Percentiles rank a stretch among this genome's conserved stretches.
These are phyloP conservation scores for Excoecaria cochinchinensis DNA, from an alignment of 345 rosid genomes.

Conservation along the genomic window DNA sequence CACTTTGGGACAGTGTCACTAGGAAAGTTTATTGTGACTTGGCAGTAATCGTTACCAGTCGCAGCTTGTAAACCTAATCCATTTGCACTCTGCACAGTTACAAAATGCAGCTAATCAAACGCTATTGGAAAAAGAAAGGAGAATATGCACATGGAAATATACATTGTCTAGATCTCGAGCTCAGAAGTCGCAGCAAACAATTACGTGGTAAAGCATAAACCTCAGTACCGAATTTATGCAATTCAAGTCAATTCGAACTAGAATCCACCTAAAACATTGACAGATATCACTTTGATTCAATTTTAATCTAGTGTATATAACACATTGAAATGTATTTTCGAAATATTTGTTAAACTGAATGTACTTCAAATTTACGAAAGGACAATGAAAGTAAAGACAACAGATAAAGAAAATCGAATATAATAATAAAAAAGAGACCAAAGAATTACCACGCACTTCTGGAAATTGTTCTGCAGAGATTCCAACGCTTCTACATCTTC, in stretches of 20 bases:
- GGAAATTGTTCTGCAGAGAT: constrained; percentile 59
- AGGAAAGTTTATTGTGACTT: constrained; percentile 63
- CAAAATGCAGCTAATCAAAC: constrained; percentile 5
- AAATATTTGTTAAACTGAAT: background rate
- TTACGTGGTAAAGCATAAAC: background rate
- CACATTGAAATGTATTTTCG: background rate
- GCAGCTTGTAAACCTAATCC: constrained; percentile 81
- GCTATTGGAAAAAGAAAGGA: background rate
- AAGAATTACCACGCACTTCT: constrained; percentile 78
- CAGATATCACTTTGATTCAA: background rate
- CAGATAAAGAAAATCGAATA: background rate
- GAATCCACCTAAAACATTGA: background rate
- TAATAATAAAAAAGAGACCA: background rate
- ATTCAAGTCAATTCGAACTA: background rate
- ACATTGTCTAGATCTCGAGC: background rate
- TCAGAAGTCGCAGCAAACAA: background rate
- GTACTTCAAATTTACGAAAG: background rate
- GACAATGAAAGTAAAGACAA: too few species aligned
- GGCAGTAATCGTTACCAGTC: constrained; percentile 59
- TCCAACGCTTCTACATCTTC: constrained; percentile 72
- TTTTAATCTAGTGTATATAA: too few species aligned
- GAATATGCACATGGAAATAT: background rate
- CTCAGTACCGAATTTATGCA: background rate
- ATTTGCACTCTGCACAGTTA: constrained; percentile 68
- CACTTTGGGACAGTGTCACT: constrained; percentile 78